Conservation (phyloP, 2,329 filamentous ascomycete species). For the Apiospora sp. region DNA sequence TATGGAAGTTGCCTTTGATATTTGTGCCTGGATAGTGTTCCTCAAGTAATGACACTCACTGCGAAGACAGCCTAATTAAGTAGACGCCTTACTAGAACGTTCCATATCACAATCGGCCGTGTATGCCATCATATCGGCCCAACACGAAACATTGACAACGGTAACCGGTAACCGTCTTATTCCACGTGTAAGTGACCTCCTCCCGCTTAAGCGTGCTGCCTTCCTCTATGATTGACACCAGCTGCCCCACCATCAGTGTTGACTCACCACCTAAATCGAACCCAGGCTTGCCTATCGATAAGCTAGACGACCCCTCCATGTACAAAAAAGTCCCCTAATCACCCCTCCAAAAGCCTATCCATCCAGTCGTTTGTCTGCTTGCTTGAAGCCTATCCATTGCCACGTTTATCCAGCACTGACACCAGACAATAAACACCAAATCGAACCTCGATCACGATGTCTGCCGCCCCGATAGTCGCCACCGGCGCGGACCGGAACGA, state of each 20-base stretch:
- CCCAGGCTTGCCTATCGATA: slow-evolving; percentile 1
- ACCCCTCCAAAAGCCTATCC: neutral
- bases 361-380: neutral
- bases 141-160: neutral
- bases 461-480: neutral
- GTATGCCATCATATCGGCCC: neutral
- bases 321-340: neutral
- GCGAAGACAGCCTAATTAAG: neutral
- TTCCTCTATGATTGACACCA: neutral
- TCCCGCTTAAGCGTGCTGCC: neutral
- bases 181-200: neutral
- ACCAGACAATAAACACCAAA: neutral
- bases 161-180: neutral
- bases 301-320: slow-evolving; percentile 11
- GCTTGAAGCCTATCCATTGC: neutral
- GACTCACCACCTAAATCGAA: neutral
- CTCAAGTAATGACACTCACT: neutral
- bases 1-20: slow-evolving; percentile 5
- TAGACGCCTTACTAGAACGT: neutral
- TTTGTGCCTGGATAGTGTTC: slow-evolving; percentile 4
- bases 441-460: neutral
- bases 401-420: neutral
- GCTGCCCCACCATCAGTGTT: slow-evolving; percentile 13
- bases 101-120: neutral
- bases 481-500: neutral